These are phyloP conservation scores for Diaporthe australafricana DNA, from an alignment of 2,329 filamentous ascomycete genomes.

Conservation along the genomic window DNA sequence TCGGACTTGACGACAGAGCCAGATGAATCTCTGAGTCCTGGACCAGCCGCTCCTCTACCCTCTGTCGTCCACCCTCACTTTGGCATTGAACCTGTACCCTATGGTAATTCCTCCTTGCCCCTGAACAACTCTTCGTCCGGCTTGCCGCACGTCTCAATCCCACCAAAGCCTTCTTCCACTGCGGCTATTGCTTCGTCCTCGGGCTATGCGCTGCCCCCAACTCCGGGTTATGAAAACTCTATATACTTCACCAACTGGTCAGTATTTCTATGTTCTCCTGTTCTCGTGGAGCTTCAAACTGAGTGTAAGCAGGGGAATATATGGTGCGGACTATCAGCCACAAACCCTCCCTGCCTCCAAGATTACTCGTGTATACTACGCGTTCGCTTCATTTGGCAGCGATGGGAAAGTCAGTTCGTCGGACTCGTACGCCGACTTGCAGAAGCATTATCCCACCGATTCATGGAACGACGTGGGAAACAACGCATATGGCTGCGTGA, in stretches of 20 bases:
- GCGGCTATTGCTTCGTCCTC: slow-evolving; percentile 26
- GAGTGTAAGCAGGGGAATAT: slow-evolving; percentile 50
- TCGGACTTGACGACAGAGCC: not conserved
- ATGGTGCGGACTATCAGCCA: slow-evolving; percentile 66
- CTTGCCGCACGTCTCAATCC: not conserved
- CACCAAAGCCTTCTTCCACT: slow-evolving; percentile 16
- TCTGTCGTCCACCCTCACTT: not conserved
- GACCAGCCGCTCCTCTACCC: not conserved
- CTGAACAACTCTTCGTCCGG: not conserved
- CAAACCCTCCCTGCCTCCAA: slow-evolving; percentile 75
- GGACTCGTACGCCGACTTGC: slow-evolving; percentile 71
- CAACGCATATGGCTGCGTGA: slow-evolving; percentile 82
- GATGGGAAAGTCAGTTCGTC: slow-evolving; percentile 66
- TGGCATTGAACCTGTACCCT: not conserved
- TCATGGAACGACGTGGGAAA: slow-evolving; percentile 65
- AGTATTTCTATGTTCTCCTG: slow-evolving; percentile 32
- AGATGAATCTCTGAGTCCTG: not conserved
- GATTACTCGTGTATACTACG: slow-evolving; percentile 80
- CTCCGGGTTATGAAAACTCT: slow-evolving; percentile 50
- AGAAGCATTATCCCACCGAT: slow-evolving; percentile 78
- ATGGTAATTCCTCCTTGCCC: slow-evolving; percentile 5
- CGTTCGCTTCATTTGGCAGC: slow-evolving; percentile 59
- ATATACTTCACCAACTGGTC: slow-evolving; percentile 69
- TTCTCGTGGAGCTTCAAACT: not conserved
- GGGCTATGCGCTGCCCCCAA: not conserved